These are phyloP conservation scores for Trametes cingulata DNA, from an alignment of 768 basidiomycete species.

Conservation along the genomic window DNA sequence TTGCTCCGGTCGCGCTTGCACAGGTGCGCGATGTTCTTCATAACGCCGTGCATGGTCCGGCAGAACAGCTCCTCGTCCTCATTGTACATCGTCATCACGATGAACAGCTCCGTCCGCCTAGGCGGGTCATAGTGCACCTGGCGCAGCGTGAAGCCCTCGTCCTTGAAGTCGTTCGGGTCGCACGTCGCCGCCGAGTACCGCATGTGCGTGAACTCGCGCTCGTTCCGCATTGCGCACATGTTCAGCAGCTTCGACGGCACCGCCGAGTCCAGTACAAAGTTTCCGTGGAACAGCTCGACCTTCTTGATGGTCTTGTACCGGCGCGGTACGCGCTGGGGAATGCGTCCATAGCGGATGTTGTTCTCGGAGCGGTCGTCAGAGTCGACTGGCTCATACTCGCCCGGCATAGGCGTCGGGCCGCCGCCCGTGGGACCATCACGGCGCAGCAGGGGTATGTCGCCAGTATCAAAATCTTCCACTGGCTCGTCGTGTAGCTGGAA, in stretches of 20 bases:
- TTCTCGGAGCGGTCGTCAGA: conserved; percentile 40
- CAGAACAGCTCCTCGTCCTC: conserved; percentile 90
- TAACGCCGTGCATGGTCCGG: conserved; percentile 93
- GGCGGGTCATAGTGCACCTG: conserved; percentile 92
- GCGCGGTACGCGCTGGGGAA: conserved; percentile 87
- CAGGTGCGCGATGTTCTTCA: conserved; percentile 90
- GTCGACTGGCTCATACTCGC: conserved; percentile 41
- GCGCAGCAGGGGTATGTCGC: conserved; percentile 66
- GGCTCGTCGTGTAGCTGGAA: conserved; percentile 48
- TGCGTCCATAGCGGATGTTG: conserved; percentile 85
- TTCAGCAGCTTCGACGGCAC: conserved; percentile 91
- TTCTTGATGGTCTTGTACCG: conserved; percentile 93
- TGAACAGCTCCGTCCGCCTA: conserved; percentile 89
- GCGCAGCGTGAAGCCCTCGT: conserved; percentile 80
- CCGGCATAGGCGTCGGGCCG: conserved; percentile 42
- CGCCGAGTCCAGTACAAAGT: conserved; percentile 87
- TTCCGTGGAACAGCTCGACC: conserved; percentile 91
- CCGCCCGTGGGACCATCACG: conserved; percentile 32
- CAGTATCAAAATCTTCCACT: conserved; percentile 47
- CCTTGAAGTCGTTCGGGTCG: conserved; percentile 91
- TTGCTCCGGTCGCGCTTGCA: conserved; percentile 84
- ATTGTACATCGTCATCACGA: conserved; percentile 99
- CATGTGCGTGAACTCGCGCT: conserved; percentile 94
- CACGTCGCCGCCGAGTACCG: conserved; percentile 94
- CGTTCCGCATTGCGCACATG: conserved; percentile 72